Evolutionary conservation across 306 rosid genomes (phyloP), one percentile per base, ranked within the genome.

Genomic region (Fagus sylvatica): DNA sequence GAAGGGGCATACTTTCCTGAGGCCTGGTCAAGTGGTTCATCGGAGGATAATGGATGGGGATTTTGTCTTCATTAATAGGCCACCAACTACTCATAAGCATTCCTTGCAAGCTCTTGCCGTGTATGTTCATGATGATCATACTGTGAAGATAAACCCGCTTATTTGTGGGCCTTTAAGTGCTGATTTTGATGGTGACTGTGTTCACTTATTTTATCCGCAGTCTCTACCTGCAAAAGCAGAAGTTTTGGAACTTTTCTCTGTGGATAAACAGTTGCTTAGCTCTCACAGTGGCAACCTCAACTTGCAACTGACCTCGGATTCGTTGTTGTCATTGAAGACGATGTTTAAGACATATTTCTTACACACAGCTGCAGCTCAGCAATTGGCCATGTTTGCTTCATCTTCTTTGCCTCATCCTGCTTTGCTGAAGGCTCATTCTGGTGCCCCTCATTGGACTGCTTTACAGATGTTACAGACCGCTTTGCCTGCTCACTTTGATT

Each of bases 1-100:
- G 37, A 92, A 89, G 79, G 98, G 97, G 43, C 97, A 92, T 68
- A 87, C 88, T 32, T 87, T 82, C 78, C 79, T 95, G 42, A 90
- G 81, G 82, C 87, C 81, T 42, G 99, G 99, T 36, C 99, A 95
- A 81, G 84, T 89, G 39, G 97, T 95, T 5, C 96, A 95, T 56
- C 74, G 99, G 19, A 85, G 97, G 81, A 95, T 95, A 34, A 91
- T 93, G 99, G 98, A 95, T 73, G 99, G 99, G 48, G 99, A 95
- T 83, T 82, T 80, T 54, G 99, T 95, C 32, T 95, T 95, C 69
- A 88, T 95, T 4, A 95, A 95, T 61, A 86, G 98, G 73, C 98
- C 98, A 6, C 98, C 98, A 37, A 94, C 97, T 1, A 94, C 98
- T 28, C 99, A 95, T 64, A 95, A 95, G 32, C 99, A 95, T 77